Base-by-base conservation (phyloP, 208 protist genomes). In the Crithidia acanthocephali region DNA sequence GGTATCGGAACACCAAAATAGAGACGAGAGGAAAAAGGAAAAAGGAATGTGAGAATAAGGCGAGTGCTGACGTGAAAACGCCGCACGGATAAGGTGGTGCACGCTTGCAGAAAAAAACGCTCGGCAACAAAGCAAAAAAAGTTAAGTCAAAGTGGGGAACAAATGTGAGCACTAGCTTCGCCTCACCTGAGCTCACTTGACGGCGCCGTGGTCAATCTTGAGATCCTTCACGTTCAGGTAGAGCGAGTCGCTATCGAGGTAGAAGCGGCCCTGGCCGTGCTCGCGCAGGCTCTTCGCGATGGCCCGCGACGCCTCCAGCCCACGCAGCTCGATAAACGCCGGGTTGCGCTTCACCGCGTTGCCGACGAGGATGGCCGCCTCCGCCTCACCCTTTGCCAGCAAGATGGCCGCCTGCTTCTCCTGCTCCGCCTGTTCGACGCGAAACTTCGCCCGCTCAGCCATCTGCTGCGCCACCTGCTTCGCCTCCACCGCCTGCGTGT, bases 401-500 rank as follows among this genome's bases (percentile, higher is more conserved):
- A 98, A 81, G 76, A 98, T 94, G 2, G 87, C 84, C 5, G 93
- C 94, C 71, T 96, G 77, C 79, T 97, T 98, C 77, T 99, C 96
- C 68, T 98, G 94, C 71, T 95, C 83, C 22, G 95, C 91, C 73
- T 98, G 97, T 76, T 98, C 92, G 13, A 99, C 97, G 57, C 92
- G 81, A 79, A 95, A 99, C 74, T 95, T 96, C 42, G 94, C 92
- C 15, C 96, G 91, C 87, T 99, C 96, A 4, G 97, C 96, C 83
- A 97, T 97, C 84, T 99, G 97, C 86, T 99, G 95, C 2, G 96
- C 97, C 57, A 99, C 93, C 83, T 99, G 97, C 82, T 99, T 99
- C 59, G 88, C 79, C 85, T 99, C 97, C 67, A 99, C 95, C 32
- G 97, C 96, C 53, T 83, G 82, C 22, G 95, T 98, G 80, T 98